These are phyloP conservation scores for Vaccinium corymbosum DNA, from an alignment of 148 eudicot genomes.

Conservation along the genomic window DNA sequence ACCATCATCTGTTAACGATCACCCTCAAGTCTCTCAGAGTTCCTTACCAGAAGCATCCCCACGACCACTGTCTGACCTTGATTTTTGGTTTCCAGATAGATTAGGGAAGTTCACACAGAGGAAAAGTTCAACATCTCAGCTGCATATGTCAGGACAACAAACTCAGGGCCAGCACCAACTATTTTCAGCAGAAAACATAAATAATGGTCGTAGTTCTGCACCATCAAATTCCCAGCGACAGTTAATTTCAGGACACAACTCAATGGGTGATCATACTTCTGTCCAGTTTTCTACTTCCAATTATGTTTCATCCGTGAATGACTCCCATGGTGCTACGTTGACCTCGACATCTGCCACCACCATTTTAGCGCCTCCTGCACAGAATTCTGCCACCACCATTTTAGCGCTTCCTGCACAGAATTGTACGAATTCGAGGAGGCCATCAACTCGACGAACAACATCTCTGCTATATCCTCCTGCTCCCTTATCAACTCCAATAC, in stretches of 20 bases:
- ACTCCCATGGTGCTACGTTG: neutral
- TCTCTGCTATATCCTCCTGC: neutral
- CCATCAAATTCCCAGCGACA: slow-evolving; percentile 4
- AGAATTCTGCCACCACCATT: neutral
- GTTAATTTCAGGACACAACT: neutral
- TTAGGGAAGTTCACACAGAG: neutral
- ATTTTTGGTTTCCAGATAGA: too few species aligned
- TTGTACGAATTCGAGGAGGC: neutral
- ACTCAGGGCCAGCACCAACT: neutral
- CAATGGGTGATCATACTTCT: neutral
- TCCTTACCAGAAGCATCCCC: neutral
- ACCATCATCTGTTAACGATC: neutral
- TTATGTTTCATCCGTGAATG: neutral
- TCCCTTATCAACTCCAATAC: neutral
- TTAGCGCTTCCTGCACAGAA: neutral
- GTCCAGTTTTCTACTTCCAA: slow-evolving; percentile 9
- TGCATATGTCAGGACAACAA: neutral
- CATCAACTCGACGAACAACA: neutral
- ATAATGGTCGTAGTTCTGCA: neutral
- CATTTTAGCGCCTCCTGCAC: neutral
- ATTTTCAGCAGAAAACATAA: neutral
- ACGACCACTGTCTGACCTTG: too few species aligned
- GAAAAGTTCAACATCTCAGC: neutral
- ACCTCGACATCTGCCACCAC: neutral
- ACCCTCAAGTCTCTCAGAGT: neutral